Conservation (phyloP, 257 asterid genomes). For the Nicotiana tabacum region DNA sequence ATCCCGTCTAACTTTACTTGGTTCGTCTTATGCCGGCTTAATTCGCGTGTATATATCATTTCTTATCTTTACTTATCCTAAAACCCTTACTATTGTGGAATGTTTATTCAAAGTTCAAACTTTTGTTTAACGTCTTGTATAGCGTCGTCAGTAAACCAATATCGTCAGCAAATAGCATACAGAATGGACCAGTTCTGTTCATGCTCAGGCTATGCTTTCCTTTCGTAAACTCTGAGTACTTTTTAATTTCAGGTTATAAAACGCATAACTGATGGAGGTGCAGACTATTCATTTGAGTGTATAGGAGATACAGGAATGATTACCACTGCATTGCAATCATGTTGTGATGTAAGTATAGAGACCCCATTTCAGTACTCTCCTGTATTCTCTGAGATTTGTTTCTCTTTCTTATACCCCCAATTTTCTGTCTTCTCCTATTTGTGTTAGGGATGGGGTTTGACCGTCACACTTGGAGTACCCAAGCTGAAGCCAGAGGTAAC, state of each 20-base stretch:
- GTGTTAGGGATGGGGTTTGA: conserved; percentile 87
- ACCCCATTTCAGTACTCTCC: background rate
- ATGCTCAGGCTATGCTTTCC: background rate
- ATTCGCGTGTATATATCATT: background rate
- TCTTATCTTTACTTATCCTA: no score
- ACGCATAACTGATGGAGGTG: conserved; percentile 77
- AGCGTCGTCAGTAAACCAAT: no score
- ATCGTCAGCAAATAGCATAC: background rate
- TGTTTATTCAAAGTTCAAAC: no score
- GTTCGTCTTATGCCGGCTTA: background rate
- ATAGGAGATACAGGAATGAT: conserved; percentile 79
- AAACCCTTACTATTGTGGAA: no score
- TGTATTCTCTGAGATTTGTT: background rate
- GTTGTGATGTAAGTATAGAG: conserved; percentile 55
- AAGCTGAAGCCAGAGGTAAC: conserved; percentile 69
- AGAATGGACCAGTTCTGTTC: background rate
- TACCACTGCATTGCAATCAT: conserved; percentile 79
- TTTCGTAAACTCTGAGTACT: background rate
- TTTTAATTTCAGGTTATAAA: conserved; percentile 54
- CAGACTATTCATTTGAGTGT: conserved; percentile 94
- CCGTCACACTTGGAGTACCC: conserved; percentile 93
- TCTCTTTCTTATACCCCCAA: background rate
- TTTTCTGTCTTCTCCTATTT: background rate
- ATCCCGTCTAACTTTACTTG: background rate
- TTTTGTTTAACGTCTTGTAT: no score